Base-by-base conservation (phyloP, 2,329 filamentous ascomycete genomes). In the Colletotrichum echinochloae region DNA sequence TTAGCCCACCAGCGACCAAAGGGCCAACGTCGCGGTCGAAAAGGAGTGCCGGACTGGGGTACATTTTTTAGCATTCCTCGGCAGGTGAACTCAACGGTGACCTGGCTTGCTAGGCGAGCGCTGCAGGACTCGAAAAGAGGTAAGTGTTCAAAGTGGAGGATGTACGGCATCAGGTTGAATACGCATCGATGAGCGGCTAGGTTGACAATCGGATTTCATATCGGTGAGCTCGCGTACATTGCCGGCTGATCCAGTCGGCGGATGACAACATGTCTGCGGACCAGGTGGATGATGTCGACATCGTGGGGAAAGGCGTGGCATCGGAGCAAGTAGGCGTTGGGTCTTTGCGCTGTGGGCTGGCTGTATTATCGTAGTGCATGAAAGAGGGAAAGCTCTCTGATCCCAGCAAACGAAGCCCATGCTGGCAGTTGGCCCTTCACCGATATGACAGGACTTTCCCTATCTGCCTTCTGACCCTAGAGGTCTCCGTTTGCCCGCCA, bases 11-110 rank as follows among this genome's bases (percentile, higher is more conserved):
- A 56, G 49, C n/a, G n/a, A n/a, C n/a, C n/a, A n/a, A n/a, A 63
- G 41, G 41, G 33, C 65, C 30, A 44, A 20, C 16, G 39, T 37
- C 33, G 44, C 37, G 39, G 56, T 8, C 33, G 35, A 30, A 30
- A 20, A 61, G 60, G 59, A 64, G 52, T 67, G 65, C 65, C 60
- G 65, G 60, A 44, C 65, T 57, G 65, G 65, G 60, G 60, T 67
- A 44, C 65, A 57, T 41, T 35, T 44, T 46, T 46, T 51, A 54
- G n/a, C 30, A 48, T 46, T 18, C n/a, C 52, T 46, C 20, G 12
- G 51, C 41, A 48, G 46, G 39, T 39, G 44, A 35, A n/a, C 16
- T 56, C 51, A 18, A 64, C 37, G 6, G n/a, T 35, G 39, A 28
- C 39, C 39, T 11, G 39, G 28, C 57, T 48, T 20, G 41, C 2